These are phyloP conservation scores for Pinus albicaulis DNA, from an alignment of 75 land plant genomes.

Conservation along the genomic window DNA sequence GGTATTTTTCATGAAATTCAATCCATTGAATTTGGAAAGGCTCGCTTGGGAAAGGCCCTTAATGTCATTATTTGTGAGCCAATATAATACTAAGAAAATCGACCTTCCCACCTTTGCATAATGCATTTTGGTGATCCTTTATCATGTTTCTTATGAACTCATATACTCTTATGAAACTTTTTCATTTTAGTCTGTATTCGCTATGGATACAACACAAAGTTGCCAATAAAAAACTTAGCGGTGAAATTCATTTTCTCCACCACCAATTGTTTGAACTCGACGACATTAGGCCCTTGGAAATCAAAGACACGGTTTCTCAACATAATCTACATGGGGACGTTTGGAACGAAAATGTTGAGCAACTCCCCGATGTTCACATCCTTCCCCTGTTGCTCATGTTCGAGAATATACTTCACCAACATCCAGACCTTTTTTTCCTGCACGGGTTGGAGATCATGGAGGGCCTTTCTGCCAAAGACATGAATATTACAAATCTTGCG, in stretches of 20 bases:
- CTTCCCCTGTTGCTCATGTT: no score
- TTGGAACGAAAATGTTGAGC: neutral
- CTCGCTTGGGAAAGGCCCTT: slow-evolving; percentile 12
- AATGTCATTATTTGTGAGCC: no score
- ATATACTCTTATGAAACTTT: slow-evolving; percentile 22
- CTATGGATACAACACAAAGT: slow-evolving; percentile 14
- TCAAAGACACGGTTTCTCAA: slow-evolving; percentile 5
- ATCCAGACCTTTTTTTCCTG: slow-evolving; percentile 4
- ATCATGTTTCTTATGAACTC: slow-evolving; percentile 18
- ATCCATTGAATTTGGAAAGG: no score
- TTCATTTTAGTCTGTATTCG: slow-evolving; percentile 18
- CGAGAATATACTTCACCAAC: slow-evolving; percentile 3
- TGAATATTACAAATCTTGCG: no score
- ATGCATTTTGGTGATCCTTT: slow-evolving; percentile 21
- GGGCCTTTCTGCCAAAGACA: no score
- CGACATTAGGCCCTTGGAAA: slow-evolving; percentile 2
- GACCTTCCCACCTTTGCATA: slow-evolving; percentile 6
- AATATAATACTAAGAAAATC: slow-evolving; percentile 26
- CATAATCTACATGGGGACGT: neutral
- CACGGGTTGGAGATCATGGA: no score
- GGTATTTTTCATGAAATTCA: no score
- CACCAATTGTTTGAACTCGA: slow-evolving; percentile 19
- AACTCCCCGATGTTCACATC: neutral
- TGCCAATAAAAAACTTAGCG: slow-evolving; percentile 11
- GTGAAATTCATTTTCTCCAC: slow-evolving; percentile 3